Evolutionary conservation across 768 basidiomycete species (phyloP).

Genomic region (Pleurotus ostreatus): DNA sequence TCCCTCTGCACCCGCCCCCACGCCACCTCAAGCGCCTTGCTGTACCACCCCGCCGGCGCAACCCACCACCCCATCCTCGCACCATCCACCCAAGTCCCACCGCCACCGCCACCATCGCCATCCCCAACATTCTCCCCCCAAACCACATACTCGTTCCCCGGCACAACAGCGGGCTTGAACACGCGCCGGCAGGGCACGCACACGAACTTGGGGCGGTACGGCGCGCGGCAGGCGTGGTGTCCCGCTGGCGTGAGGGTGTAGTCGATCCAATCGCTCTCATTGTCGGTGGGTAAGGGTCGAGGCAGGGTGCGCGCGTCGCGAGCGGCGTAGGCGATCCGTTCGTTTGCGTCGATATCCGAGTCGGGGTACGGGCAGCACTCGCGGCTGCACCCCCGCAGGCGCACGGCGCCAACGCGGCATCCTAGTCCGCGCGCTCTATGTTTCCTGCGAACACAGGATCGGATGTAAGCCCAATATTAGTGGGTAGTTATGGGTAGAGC

Average conservation of each 20-base stretch:
- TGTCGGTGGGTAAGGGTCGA: background rate
- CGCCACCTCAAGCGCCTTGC: background rate
- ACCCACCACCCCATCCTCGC: constrained; percentile 9
- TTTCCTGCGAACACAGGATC: background rate
- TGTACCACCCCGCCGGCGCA: background rate
- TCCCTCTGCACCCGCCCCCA: background rate
- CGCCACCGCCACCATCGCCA: too few relatives aligned
- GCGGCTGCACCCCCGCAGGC: constrained; percentile 8
- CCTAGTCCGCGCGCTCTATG: constrained; percentile 5
- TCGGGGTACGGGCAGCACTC: constrained; percentile 9
- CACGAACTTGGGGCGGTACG: constrained; percentile 11
- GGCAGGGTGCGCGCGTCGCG: background rate
- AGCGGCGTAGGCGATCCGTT: constrained; percentile 1
- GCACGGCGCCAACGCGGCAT: constrained; percentile 8
- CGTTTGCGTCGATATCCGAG: constrained; percentile 4
- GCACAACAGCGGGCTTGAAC: constrained; percentile 7
- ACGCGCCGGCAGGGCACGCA: constrained; percentile 8
- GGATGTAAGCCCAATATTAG: too few relatives aligned
- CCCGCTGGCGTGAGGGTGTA: constrained; percentile 4
- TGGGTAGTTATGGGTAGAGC: too few relatives aligned
- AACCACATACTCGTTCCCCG: constrained; percentile 9
- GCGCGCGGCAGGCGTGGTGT: constrained; percentile 7
- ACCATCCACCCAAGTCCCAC: too few relatives aligned
- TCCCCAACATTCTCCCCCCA: background rate
- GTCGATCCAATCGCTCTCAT: background rate